Base-by-base conservation (phyloP, 129 eudicot genomes). In the Centrapalus pauciflorus region DNA sequence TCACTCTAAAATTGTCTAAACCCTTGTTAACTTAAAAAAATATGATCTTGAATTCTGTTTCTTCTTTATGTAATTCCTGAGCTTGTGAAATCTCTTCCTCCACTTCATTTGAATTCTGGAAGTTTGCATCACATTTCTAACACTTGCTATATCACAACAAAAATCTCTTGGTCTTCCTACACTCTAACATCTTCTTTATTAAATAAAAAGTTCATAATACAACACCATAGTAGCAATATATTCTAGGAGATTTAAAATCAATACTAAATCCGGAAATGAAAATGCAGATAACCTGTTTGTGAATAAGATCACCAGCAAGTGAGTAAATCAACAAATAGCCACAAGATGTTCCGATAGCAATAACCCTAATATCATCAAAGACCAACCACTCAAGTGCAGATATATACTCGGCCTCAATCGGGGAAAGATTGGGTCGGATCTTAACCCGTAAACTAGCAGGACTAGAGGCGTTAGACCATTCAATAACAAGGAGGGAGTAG, bases 361-460 rank as follows among this genome's bases (percentile, higher is more conserved):
- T 85, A 58, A 94, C 97, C 55, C 84, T 57, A 70, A 84, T 52
- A 50, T 89, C 95, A 59, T 94, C 95, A 55, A 86, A 94, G 38
- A 84, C 95, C 56, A 94, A 72, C 97, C 97, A 94, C 70, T 94
- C 95, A 34, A 94, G 75, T 1, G 97, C 99, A 55, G 91, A 84
- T 14, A 94, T 68, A 33, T 43, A 82, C 74, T 94, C 99, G 5
- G 92, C 89, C 70, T 94, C 92, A 25, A 86, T 94, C 1, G 99
- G 99, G 41, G 95, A 86, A 13, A 94, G 70, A n/a, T 80, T 80
- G 69, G 99, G 97, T 46, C 74, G 84, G 84, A 94, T 94, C 90
- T 82, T 84, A 72, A 84, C 76, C 73, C 79, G 80, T 9, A 75
- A 67, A 9, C 51, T 20, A 23, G 75, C 66, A 11, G 71, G 65